phyloP scores from a whole-genome alignment of 805 yeast genomes.

The Ogataea parapolymorpha region DNA sequence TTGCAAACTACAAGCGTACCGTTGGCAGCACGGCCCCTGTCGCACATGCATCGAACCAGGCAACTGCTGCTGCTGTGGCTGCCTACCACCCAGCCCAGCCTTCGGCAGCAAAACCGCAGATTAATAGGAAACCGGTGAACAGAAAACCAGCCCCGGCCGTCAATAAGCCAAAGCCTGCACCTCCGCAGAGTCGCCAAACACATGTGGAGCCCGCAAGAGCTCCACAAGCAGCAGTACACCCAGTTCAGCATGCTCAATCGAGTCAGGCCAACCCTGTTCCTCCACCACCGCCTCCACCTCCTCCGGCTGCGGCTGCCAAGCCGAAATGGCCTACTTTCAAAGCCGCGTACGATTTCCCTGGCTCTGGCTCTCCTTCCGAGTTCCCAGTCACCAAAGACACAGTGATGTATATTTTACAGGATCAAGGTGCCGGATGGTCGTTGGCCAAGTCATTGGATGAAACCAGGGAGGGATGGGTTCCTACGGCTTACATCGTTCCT shows the following conservation, averaged over 20 bases:
- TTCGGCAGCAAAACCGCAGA: conserved; percentile 25
- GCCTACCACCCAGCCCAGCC: conserved; percentile 34
- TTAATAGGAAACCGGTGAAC: conserved; percentile 30
- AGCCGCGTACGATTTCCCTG: conserved; percentile 87
- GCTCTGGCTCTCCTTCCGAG: conserved; percentile 78
- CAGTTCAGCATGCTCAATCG: conserved; percentile 4
- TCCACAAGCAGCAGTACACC: not conserved
- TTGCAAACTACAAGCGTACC: conserved; percentile 26
- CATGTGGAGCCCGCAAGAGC: not conserved
- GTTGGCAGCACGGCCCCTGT: conserved; percentile 13
- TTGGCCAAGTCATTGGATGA: conserved; percentile 77
- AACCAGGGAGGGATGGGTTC: conserved; percentile 92
- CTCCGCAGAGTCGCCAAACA: conserved; percentile 21
- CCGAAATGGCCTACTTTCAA: conserved; percentile 75
- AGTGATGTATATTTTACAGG: conserved; percentile 64
- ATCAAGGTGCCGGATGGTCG: conserved; percentile 92
- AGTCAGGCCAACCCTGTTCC: conserved; percentile 9
- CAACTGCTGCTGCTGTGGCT: conserved; percentile 37
- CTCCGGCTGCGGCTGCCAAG: conserved; percentile 60
- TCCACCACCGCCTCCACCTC: conserved; percentile 68
- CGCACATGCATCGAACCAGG: conserved; percentile 27
- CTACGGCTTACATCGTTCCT: conserved; percentile 80
- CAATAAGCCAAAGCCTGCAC: conserved; percentile 23
- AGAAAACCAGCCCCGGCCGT: conserved; percentile 22
- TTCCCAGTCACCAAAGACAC: conserved; percentile 77